Base-by-base conservation (phyloP, 768 basidiomycete genomes). In the Tephrocybe sp. region DNA sequence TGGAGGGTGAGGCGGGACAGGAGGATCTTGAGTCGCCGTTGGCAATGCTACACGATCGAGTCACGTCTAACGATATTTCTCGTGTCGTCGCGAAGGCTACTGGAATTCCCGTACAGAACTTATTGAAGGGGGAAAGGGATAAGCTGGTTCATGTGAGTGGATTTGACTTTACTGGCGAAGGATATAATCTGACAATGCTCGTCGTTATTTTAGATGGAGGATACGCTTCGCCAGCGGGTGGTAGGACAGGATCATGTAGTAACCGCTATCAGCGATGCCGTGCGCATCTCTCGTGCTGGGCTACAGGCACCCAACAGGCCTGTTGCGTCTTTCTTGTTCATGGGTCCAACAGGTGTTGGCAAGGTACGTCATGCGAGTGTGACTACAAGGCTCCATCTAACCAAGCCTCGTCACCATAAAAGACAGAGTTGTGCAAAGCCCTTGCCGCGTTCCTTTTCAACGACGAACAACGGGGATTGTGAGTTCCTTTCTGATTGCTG, bases 201-300 rank as follows among this genome's bases (percentile, higher is more conserved):
- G 4, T 27, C 3, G 33, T 4, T 34, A 34, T 34, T n/a, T n/a
- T 57, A 92, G 88, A 97, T 97, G 93, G 94, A 97, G 64, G 86
- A 89, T 27, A 70, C 76, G 0, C 75, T 97, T 13, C 71, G 72
- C 22, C 64, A 77, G 47, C 79, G 90, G 0, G 88, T 98, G 7
- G 86, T 98, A 3, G 94, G 95, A 1, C 95, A 98, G 63, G 86
- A 92, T 50, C 84, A 93, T 56, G 88, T 92, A n/a, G 77, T 98
- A 23, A 64, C 76, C 1, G 83, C 93, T 4, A 82, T 97, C 55
- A 86, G 88, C 50, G 89, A 97, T 58, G 93, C 94, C 12, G 90
- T 98, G 19, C 82, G 93, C 15, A 88, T 97, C 44, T 95, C 93
- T 24, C 83, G 94, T 42, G 91, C 94, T 2, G 94, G 95, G 0